Percentiles rank a stretch among this genome's conserved stretches.
These are phyloP conservation scores for Saprolegnia parasitica DNA, from an alignment of 352 stramenopile genomes.

Conservation along the genomic window DNA sequence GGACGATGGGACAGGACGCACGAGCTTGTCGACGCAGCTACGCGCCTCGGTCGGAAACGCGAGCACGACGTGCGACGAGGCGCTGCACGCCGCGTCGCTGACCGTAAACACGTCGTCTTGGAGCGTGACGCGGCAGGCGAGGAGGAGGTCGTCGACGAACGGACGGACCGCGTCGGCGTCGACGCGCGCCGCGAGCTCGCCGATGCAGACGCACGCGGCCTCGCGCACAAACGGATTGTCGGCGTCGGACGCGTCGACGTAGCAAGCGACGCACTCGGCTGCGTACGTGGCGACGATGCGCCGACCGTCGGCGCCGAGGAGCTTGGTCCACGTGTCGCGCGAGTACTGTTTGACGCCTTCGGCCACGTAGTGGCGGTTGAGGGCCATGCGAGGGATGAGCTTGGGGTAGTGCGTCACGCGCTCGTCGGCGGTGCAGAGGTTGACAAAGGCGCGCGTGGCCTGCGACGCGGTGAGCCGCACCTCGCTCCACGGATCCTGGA, in stretches of 20 bases:
- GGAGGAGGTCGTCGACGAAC: conserved; percentile 61
- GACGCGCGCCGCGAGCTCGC: conserved; percentile 91
- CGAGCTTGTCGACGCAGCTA: conserved; percentile 82
- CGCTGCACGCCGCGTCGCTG: conserved; percentile 93
- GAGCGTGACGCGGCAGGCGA: conserved; percentile 92
- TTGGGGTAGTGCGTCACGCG: conserved; percentile 63
- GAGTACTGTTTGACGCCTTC: conserved; percentile 96
- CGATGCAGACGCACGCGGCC: conserved; percentile 93
- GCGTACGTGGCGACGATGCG: conserved; percentile 83
- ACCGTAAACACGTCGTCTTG: conserved; percentile 95
- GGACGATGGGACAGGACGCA: conserved; percentile 35
- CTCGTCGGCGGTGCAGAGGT: conserved; percentile 51
- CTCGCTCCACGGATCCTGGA: conserved; percentile 97
- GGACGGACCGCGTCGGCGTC: conserved; percentile 55
- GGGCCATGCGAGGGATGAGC: conserved; percentile 92
- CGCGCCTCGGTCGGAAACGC: conserved; percentile 86
- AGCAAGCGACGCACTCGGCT: conserved; percentile 91
- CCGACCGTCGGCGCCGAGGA: conserved; percentile 81
- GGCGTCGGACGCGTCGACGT: conserved; percentile 94
- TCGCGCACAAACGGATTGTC: conserved; percentile 95
- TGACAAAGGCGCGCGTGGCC: conserved; percentile 81
- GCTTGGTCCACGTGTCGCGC: conserved; percentile 92
- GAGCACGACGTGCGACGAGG: conserved; percentile 70
- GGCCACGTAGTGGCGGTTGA: conserved; percentile 97
- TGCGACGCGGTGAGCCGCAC: conserved; percentile 94